Base-by-base conservation (phyloP, 140 eudicot genomes). In the Bidens hawaiensis region DNA sequence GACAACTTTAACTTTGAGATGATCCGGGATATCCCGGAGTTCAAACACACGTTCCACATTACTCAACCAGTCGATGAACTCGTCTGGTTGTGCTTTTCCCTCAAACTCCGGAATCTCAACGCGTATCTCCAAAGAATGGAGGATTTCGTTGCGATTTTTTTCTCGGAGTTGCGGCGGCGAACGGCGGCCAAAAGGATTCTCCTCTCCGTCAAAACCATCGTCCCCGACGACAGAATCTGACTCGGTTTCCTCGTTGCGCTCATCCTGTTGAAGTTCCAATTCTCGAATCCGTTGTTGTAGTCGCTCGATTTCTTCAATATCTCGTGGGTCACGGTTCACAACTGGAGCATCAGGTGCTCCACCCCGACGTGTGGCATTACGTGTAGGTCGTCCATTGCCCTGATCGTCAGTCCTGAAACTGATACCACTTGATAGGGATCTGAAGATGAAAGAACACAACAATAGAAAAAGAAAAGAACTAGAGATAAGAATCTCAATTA, bases 351-450 rank as follows among this genome's bases (percentile, higher is more conserved):
- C 45, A 1, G 13, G 26, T 0, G 10, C 48, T 0, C 30, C 16
- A 55, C 62, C 62, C 4, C 13, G 62, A 8, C 43, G 43, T 0
- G 2, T 14, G 42, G 38, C 38, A 1, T 55, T 55, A 0, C 42
- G 24, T 55, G 62, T 5, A 31, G 38, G 62, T 55, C 62, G 25
- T 0, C 48, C 64, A 7, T 12, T 33, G 9, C 27, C 48, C 18
- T 33, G 48, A 34, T 17, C 17, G 17, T 10, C 16, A 1, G 9
- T 9, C 18, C 48, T 14, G 43, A 55, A 28, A 6, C 64, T 58
- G 64, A 58, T 58, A 58, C 64, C 64, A 58, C 45, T 36, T 58
- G 64, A 58, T 58, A 28, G 30, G 26, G 64, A 15, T 58, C 23
- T 55, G 62, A 28, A 55, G 62, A 55, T 27, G 13, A 28, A 55